Evolutionary conservation across 202 grass and related monocot species (phyloP).

Genomic region (Setaria italica): DNA sequence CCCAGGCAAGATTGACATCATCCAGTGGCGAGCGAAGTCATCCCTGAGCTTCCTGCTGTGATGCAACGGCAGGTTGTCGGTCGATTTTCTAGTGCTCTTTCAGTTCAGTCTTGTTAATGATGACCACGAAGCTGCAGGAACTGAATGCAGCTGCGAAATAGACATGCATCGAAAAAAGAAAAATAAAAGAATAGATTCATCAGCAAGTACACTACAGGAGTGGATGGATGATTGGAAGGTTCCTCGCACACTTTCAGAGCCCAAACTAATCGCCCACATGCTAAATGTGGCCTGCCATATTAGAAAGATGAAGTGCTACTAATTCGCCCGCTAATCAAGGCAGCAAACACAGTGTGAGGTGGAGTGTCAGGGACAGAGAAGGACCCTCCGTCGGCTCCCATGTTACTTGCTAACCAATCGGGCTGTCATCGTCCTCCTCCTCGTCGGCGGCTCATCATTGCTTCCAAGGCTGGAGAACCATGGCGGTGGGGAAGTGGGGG

Average conservation of each 20-base stretch:
- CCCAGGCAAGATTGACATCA: conserved; percentile 48
- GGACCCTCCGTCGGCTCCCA: conserved; percentile 14
- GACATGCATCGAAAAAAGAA: background rate
- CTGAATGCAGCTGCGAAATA: too few species aligned
- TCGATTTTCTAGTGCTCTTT: conserved; percentile 40
- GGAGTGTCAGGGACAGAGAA: conserved; percentile 6
- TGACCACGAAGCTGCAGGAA: background rate
- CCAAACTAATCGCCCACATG: conserved; percentile 24
- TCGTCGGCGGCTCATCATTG: background rate
- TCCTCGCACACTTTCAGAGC: background rate
- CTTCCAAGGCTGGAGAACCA: background rate
- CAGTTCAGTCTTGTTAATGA: conserved; percentile 2
- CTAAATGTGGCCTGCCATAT: conserved; percentile 21
- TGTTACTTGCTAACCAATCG: conserved; percentile 10
- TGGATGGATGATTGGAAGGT: background rate
- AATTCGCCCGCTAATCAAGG: background rate
- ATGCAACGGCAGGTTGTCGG: conserved; percentile 29
- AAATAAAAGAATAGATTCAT: background rate
- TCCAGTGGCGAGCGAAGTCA: background rate
- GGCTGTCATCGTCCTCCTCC: background rate
- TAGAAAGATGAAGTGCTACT: background rate
- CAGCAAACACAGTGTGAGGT: background rate
- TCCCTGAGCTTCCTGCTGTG: background rate
- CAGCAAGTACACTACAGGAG: background rate
- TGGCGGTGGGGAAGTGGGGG: background rate